A percentile compares a stretch with the other conserved stretches of the same genome.
These are phyloP conservation scores for Fusarium chlamydosporum DNA, from an alignment of 2,329 filamentous ascomycete genomes.

Conservation along the genomic window DNA sequence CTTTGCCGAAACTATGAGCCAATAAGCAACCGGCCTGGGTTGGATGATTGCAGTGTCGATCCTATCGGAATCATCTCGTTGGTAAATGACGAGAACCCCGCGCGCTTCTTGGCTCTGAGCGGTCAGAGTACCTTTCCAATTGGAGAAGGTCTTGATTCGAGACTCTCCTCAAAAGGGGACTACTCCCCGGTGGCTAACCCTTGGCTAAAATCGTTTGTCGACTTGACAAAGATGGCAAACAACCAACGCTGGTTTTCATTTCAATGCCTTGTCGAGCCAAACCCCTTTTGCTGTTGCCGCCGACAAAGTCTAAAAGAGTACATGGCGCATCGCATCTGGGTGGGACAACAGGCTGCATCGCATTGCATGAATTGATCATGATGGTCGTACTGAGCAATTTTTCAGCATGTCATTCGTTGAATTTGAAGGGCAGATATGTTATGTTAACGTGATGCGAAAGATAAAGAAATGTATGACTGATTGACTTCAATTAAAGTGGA, in stretches of 20 bases:
- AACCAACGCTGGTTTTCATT: neutral
- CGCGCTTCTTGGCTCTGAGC: slow-evolving; percentile 39
- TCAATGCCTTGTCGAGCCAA: slow-evolving; percentile 2
- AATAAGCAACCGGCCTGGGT: slow-evolving; percentile 12
- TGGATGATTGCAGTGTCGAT: slow-evolving; percentile 44
- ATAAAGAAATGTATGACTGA: slow-evolving; percentile 14
- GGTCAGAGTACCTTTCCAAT: slow-evolving; percentile 33
- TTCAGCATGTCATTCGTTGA: neutral
- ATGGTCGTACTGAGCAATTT: neutral
- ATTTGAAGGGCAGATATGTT: neutral
- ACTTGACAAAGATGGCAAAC: slow-evolving; percentile 6
- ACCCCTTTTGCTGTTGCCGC: slow-evolving; percentile 1
- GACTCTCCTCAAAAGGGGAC: slow-evolving; percentile 8
- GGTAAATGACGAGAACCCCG: slow-evolving; percentile 42
- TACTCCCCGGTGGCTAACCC: slow-evolving; percentile 14
- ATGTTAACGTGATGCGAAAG: neutral
- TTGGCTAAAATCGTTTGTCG: slow-evolving; percentile 7
- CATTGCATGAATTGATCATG: neutral
- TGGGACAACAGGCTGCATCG: neutral
- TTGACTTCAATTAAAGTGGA: slow-evolving; percentile 29
- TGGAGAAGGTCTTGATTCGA: slow-evolving; percentile 30
- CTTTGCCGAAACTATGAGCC: slow-evolving; percentile 4
- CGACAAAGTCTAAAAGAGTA: neutral
- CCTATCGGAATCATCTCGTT: slow-evolving; percentile 35
- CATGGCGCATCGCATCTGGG: neutral